Evolutionary conservation across 2,329 filamentous ascomycete species (phyloP).

Genomic region (Rhexocercosporidium sp.): DNA sequence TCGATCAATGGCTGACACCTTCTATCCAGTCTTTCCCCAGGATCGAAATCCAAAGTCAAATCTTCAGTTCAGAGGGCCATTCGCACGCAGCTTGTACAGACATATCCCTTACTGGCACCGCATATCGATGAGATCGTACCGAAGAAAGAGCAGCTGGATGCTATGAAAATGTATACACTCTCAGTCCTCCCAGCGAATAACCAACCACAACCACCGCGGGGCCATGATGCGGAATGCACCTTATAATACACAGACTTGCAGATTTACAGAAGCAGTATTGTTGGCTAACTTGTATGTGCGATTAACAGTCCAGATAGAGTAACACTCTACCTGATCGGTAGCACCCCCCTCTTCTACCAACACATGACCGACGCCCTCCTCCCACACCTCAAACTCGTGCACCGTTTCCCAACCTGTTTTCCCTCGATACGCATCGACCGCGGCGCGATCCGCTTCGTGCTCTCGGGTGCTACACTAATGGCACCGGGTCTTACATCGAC

Average conservation of each 20-base stretch:
- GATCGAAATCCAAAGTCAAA: slow-evolving; percentile 95
- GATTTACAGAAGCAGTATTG: background rate
- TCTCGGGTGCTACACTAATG: slow-evolving; percentile 94
- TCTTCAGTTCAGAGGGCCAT: slow-evolving; percentile 90
- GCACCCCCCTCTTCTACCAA: slow-evolving; percentile 88
- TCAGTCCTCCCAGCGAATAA: background rate
- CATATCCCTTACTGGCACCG: slow-evolving; percentile 84
- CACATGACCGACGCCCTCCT: slow-evolving; percentile 74
- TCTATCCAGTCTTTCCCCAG: slow-evolving; percentile 66
- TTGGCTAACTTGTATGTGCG: slow-evolving; percentile 13
- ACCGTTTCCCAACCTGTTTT: slow-evolving; percentile 86
- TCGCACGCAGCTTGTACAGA: slow-evolving; percentile 79
- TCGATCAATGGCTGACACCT: slow-evolving; percentile 28
- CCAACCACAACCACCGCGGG: too few species aligned
- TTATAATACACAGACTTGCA: too few species aligned
- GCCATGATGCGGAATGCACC: too few species aligned
- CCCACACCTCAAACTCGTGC: slow-evolving; percentile 87
- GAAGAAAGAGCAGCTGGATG: slow-evolving; percentile 89
- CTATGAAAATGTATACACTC: slow-evolving; percentile 77
- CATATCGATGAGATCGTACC: slow-evolving; percentile 94
- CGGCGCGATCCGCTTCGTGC: slow-evolving; percentile 94
- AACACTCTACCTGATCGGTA: slow-evolving; percentile 83
- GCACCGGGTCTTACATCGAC: slow-evolving; percentile 87
- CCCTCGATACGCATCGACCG: slow-evolving; percentile 88
- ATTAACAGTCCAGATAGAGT: slow-evolving; percentile 74